phyloP scores from a whole-genome alignment of 2,329 filamentous ascomycete genomes.

The Tolypocladium tropicale region DNA sequence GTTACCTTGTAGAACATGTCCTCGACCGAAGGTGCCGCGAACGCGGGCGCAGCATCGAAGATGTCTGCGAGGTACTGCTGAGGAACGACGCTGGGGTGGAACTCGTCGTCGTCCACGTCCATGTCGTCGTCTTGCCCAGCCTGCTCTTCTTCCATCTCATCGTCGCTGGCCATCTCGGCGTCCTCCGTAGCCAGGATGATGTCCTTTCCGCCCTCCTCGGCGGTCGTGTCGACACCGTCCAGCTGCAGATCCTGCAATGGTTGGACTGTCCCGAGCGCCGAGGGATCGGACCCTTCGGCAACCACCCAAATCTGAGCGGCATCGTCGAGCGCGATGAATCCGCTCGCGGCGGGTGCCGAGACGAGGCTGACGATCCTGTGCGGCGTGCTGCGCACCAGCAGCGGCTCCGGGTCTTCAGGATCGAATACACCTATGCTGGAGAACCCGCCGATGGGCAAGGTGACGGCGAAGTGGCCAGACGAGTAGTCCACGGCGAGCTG shows the following conservation, averaged over 20 bases:
- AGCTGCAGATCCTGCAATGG: slow-evolving; percentile 45
- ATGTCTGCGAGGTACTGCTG: slow-evolving; percentile 59
- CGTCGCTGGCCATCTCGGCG: slow-evolving; percentile 31
- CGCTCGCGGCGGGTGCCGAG: slow-evolving; percentile 51
- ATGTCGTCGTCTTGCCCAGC: slow-evolving; percentile 31
- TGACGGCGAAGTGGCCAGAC: slow-evolving; percentile 56
- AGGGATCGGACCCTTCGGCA: slow-evolving; percentile 47
- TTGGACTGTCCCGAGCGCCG: slow-evolving; percentile 40
- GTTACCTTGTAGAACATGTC: slow-evolving; percentile 69
- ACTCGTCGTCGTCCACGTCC: slow-evolving; percentile 32
- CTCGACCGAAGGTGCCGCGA: slow-evolving; percentile 60
- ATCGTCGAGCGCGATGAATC: slow-evolving; percentile 69
- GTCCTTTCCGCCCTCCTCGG: slow-evolving; percentile 13
- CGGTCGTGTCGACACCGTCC: slow-evolving; percentile 24
- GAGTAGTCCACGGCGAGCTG: slow-evolving; percentile 62
- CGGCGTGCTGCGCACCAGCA: slow-evolving; percentile 47
- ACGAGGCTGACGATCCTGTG: slow-evolving; percentile 57
- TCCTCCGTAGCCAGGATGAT: slow-evolving; percentile 28
- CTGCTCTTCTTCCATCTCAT: slow-evolving; percentile 25
- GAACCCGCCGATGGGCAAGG: slow-evolving; percentile 35
- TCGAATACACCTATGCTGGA: slow-evolving; percentile 59
- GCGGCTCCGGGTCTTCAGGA: slow-evolving; percentile 45
- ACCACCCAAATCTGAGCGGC: slow-evolving; percentile 60
- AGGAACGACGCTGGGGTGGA: slow-evolving; percentile 50
- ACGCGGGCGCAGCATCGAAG: slow-evolving; percentile 59